Conservation (phyloP, 106 monocot species). For the Allium fistulosum region DNA sequence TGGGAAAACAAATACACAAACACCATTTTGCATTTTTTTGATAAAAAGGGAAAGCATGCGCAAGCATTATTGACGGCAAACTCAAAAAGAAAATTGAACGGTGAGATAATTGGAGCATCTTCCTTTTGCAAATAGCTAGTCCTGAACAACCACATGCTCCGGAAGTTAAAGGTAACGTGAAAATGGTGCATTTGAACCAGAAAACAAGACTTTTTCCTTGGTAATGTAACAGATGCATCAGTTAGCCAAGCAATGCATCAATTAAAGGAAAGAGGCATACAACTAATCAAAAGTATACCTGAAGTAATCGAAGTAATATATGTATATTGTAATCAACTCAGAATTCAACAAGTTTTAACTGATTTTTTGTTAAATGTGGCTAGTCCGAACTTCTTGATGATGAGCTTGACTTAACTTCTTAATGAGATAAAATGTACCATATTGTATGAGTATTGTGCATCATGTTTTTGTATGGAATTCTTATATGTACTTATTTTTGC, state of each 20-base stretch:
- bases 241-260: slow-evolving; percentile 92
- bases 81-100: slow-evolving; percentile 47
- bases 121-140: slow-evolving; percentile 92
- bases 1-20: slow-evolving; percentile 67
- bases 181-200: slow-evolving; percentile 66
- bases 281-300: slow-evolving; percentile 78
- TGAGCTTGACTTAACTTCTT: no score
- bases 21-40: slow-evolving; percentile 74
- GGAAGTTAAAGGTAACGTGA: slow-evolving; percentile 80
- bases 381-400: neutral
- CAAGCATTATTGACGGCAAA: slow-evolving; percentile 87
- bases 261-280: slow-evolving; percentile 70
- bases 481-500: no score
- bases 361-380: slow-evolving; percentile 77
- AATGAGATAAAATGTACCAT: no score
- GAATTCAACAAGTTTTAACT: slow-evolving; percentile 83
- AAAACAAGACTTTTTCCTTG: slow-evolving; percentile 59
- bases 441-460: no score
- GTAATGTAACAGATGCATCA: slow-evolving; percentile 63
- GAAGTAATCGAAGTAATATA: slow-evolving; percentile 68
- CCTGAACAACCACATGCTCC: slow-evolving; percentile 74
- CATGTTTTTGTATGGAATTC: no score
- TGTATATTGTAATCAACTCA: slow-evolving; percentile 70
- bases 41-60: slow-evolving; percentile 65
- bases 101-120: slow-evolving; percentile 68